Conservation (phyloP, 805 yeast species). For the Candida bentonensis region DNA sequence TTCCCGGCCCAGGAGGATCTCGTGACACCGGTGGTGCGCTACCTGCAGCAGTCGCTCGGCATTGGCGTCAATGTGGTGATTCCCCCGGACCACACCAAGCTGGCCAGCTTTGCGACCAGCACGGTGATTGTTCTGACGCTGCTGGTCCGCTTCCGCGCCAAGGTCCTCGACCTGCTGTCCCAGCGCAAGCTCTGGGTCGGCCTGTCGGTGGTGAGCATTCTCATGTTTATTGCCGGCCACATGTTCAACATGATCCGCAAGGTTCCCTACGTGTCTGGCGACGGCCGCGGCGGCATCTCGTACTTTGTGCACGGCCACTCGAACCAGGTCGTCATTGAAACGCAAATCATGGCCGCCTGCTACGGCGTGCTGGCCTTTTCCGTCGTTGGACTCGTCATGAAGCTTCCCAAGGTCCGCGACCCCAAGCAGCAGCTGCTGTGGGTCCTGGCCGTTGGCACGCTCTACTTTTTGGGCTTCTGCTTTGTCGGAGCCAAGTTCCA, state of each 20-base stretch:
- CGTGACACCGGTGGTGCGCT: constrained; percentile 8
- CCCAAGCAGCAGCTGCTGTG: constrained; percentile 35
- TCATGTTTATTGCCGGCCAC: constrained; percentile 74
- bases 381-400: constrained; percentile 43
- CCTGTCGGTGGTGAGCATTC: constrained; percentile 41
- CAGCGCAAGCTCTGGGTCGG: constrained; percentile 63
- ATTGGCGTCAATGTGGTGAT: constrained; percentile 16
- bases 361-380: constrained; percentile 47
- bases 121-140: constrained; percentile 4
- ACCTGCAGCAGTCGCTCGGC: constrained; percentile 11
- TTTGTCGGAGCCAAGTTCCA: constrained; percentile 51
- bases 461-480: constrained; percentile 38
- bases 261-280: constrained; percentile 37
- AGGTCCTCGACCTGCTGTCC: constrained; percentile 28
- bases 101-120: constrained; percentile 8
- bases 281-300: constrained; percentile 27
- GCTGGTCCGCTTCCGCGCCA: constrained; percentile 14
- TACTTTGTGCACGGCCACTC: constrained; percentile 58
- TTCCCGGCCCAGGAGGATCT: constrained; percentile 17
- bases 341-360: constrained; percentile 60
- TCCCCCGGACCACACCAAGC: constrained; percentile 19
- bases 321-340: constrained; percentile 73
- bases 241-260: constrained; percentile 86
- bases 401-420: constrained; percentile 36
- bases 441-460: constrained; percentile 30